phyloP scores from a whole-genome alignment of 306 rosid species.

The Trifolium dubium region DNA sequence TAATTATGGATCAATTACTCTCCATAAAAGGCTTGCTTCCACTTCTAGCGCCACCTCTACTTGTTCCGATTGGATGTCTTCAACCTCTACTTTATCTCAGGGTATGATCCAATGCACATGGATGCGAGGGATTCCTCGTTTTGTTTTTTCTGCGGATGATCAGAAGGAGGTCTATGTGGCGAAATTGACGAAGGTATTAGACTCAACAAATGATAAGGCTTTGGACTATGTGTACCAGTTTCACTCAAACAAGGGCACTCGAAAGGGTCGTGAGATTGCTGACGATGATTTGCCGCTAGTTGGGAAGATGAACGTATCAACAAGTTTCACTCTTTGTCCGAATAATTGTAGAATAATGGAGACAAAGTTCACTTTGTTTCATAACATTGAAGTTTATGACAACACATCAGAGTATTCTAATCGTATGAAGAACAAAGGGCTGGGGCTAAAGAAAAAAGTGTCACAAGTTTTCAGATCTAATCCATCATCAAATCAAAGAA shows the following conservation, averaged over 20 bases:
- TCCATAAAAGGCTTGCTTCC: conserved; percentile 59
- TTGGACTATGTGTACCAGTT: conserved; percentile 68
- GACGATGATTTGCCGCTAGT: conserved; percentile 55
- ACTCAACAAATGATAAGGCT: conserved; percentile 53
- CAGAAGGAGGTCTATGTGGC: conserved; percentile 76
- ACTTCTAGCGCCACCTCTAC: conserved; percentile 63
- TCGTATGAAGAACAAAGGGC: conserved; percentile 64
- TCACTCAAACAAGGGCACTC: conserved; percentile 66
- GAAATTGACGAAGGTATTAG: conserved; percentile 55
- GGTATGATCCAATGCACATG: conserved; percentile 96
- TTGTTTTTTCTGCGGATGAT: conserved; percentile 79
- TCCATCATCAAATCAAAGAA: conserved; percentile 62
- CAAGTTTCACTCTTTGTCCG: conserved; percentile 63
- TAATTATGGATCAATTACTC: conserved; percentile 47
- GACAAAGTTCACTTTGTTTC: conserved; percentile 74
- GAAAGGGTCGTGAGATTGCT: conserved; percentile 49
- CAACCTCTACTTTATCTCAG: conserved; percentile 52
- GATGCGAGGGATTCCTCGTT: conserved; percentile 82
- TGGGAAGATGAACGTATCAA: conserved; percentile 86
- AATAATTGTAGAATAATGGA: conserved; percentile 63
- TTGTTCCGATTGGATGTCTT: conserved; percentile 61
- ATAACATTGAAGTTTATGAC: conserved; percentile 52
- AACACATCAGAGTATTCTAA: conserved; percentile 52
- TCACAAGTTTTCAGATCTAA: conserved; percentile 63
- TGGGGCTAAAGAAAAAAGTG: conserved; percentile 76